phyloP scores from a whole-genome alignment of 441 rosid species.

The Bocquillonia castaneifolia region DNA sequence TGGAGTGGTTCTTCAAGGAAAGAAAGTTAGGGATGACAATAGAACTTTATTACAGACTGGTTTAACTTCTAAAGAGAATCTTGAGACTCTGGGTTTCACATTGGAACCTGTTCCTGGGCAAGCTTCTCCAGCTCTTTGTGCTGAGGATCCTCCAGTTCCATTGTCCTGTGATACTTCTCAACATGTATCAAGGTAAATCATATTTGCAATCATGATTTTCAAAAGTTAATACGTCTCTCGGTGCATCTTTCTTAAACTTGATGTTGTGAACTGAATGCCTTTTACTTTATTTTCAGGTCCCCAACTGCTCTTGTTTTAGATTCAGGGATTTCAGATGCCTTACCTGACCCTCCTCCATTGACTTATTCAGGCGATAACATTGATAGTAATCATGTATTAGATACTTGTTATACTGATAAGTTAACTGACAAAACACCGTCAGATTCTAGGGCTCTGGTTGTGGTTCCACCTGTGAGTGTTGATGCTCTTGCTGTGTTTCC shows the following conservation, averaged over 20 bases:
- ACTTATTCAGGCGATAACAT: constrained; percentile 33
- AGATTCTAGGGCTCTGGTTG: constrained; percentile 41
- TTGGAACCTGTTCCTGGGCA: constrained; percentile 41
- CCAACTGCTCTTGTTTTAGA: constrained; percentile 40
- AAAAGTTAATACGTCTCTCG: not conserved
- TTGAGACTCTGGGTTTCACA: constrained; percentile 43
- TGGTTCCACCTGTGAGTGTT: constrained; percentile 37
- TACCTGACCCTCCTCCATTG: constrained; percentile 31
- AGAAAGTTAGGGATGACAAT: constrained; percentile 60
- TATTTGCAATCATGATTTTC: constrained; percentile 2
- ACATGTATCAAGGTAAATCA: constrained; percentile 53
- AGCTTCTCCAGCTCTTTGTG: constrained; percentile 20
- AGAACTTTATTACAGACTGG: constrained; percentile 65
- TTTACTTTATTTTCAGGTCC: constrained; percentile 45
- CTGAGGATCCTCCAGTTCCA: constrained; percentile 29
- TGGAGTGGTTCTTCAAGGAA: constrained; percentile 57
- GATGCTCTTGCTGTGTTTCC: constrained; percentile 56
- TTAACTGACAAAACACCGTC: constrained; percentile 24
- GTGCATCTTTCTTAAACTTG: not conserved
- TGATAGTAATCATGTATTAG: constrained; percentile 30
- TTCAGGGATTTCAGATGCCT: constrained; percentile 32
- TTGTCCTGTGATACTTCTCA: constrained; percentile 38
- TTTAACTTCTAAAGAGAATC: constrained; percentile 44
- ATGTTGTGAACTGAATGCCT: not conserved
- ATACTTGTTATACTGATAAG: constrained; percentile 27